Base-by-base conservation (phyloP, 2,329 filamentous ascomycete genomes). In the Diplodia sapinea region DNA sequence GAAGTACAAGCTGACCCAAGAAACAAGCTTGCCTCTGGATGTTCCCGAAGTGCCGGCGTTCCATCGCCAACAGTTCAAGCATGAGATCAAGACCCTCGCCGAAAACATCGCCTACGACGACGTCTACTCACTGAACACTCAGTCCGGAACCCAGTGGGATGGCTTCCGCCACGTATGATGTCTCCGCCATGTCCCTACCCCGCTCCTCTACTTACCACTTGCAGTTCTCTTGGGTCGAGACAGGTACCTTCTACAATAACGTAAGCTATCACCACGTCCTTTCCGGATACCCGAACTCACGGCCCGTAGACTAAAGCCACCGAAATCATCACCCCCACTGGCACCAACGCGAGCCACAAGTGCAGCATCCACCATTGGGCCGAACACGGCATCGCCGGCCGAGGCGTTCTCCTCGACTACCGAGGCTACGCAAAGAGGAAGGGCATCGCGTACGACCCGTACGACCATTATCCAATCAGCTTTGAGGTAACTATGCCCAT, bases 11-110 rank as follows among this genome's bases (percentile, higher is more conserved):
- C 17, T 55, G 52, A 70, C 50, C 23, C 29, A 13, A 12, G 38
- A 51, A 40, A 15, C 40, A 51, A 83, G 82, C 69, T 79, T 88
- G 4, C 86, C 86, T 2, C 71, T 87, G 17, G 80, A 84, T 66
- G 77, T 84, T 0, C 85, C 85, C 0, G 78, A 80, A n/a, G 79
- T 81, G 33, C 85, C 87, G 4, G 82, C 82, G 0, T 87, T 87
- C 70, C 77, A 75, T 11, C 83, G 86, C 5, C 81, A 86, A 69
- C 70, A 72, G 0, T 88, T 88, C 73, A 75, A 84, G 67, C 86
- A 88, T 72, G 81, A 81, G 23, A 87, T 88, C 77, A 85, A 85
- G 70, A 72, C 71, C 0, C 68, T 82, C 0, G 65, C 61, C 0
- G 76, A 78, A 67, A 74, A 76, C 8, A 15, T 76, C 5, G 77